Evolutionary conservation across 495 filamentous ascomycete genomes (phyloP), one percentile per base, ranked within the genome.

Genomic region (Xylaria curta): DNA sequence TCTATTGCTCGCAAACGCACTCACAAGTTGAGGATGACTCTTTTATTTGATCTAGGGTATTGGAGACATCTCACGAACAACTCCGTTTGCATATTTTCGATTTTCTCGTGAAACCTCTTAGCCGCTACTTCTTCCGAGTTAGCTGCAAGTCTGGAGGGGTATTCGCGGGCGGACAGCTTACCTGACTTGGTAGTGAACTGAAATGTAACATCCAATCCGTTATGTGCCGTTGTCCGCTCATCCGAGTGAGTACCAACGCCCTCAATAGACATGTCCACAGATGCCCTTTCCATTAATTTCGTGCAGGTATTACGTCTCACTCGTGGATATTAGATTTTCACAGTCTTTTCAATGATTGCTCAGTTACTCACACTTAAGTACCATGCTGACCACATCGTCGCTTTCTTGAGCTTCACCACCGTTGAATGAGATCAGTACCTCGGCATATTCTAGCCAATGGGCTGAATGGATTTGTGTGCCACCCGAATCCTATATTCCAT

Each of bases 11-110:
- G 42, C 4, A 26, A 28, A 15, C 8, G n/a, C 9, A 54, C 76
- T 46, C 9, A 78, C 74, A 76, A 31, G n/a, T 71, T 72, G 31
- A 78, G 46, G 13, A 67, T 68, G 13, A 77, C 61, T 10, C 26
- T 75, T 38, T 77, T 73, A 40, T 77, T 70, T 4, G 71, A 59
- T 26, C 73, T 54, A 1, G 69, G 75, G 28, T 38, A 71, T 38
- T 72, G 69, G 12, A 77, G 69, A 24, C 56, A 70, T 53, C 61
- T 51, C 17, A 77, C 60, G 47, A 76, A 73, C 12, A 78, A 65
- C 36, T 77, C 77, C 54, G 47, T 74, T 40, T 69, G 33, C 75
- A 78, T 77, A 15, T 66, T 66, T 42, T 77, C 73, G 3, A 78
- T 44, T 7, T 67, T 69, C 21, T 73, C n/a, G 19, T 74, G 65